Evolutionary conservation across 495 filamentous ascomycete species (phyloP).

Genomic region (Tuber calosporum): DNA sequence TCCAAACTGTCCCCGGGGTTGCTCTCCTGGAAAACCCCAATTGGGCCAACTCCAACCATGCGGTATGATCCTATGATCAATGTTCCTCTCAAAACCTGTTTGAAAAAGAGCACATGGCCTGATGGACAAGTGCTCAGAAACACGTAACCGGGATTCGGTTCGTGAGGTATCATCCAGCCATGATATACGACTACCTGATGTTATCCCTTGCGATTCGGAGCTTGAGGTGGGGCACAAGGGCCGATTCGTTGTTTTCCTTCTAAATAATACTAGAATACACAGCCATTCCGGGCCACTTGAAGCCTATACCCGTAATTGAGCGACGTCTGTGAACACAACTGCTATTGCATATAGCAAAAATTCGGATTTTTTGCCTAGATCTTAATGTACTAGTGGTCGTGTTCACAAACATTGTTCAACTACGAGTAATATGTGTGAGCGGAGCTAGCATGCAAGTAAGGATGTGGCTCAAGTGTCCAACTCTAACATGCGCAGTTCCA

Average conservation of each 20-base stretch:
- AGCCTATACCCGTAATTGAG: background rate
- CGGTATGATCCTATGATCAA: background rate
- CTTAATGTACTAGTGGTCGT: no score
- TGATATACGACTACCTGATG: background rate
- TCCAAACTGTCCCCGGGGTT: background rate
- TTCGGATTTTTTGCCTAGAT: no score
- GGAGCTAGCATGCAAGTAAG: background rate
- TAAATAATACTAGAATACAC: background rate
- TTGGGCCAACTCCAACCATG: background rate
- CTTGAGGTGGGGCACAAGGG: background rate
- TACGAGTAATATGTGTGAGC: background rate
- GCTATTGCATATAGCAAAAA: no score
- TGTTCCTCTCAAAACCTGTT: background rate
- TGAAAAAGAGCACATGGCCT: background rate
- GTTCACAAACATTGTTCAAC: no score
- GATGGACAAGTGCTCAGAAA: background rate
- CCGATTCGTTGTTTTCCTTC: background rate
- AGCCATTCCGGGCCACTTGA: background rate
- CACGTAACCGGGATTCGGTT: background rate
- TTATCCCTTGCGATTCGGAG: background rate
- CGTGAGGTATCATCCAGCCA: background rate
- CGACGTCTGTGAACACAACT: no score
- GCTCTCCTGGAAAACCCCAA: background rate
- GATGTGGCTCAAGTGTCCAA: background rate
- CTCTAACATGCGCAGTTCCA: conserved; percentile 1